Evolutionary conservation across 495 filamentous ascomycete genomes (phyloP).

Genomic region (Xylaria acuta): DNA sequence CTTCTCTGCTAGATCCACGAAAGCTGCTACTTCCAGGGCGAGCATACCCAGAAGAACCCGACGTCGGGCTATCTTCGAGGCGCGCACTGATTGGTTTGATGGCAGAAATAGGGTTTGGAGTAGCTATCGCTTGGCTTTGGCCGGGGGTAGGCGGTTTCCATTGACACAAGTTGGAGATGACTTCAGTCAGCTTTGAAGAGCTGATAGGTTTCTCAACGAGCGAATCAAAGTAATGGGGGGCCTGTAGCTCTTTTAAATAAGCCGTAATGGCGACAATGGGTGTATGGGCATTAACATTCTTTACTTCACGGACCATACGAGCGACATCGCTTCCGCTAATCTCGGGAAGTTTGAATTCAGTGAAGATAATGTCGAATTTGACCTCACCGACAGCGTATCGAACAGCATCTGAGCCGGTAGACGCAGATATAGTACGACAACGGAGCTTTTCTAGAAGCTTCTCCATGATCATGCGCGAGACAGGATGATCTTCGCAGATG

Average conservation of each 20-base stretch:
- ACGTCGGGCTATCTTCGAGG: constrained; percentile 83
- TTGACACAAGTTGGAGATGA: constrained; percentile 81
- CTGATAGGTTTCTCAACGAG: constrained; percentile 97
- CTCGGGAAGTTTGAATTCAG: constrained; percentile 92
- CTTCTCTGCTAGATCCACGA: constrained; percentile 76
- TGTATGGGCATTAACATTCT: constrained; percentile 91
- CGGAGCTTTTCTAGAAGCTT: constrained; percentile 91
- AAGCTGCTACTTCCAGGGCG: constrained; percentile 72
- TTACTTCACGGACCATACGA: constrained; percentile 94
- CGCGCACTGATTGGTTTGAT: constrained; percentile 66
- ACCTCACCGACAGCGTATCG: constrained; percentile 93
- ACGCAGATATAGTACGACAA: constrained; percentile 91
- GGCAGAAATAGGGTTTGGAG: constrained; percentile 63
- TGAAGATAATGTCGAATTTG: constrained; percentile 96
- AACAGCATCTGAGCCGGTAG: constrained; percentile 87
- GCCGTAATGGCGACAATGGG: constrained; percentile 97
- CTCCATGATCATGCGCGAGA: constrained; percentile 97
- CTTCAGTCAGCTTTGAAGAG: constrained; percentile 82
- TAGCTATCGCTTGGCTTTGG: constrained; percentile 49
- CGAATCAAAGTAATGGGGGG: constrained; percentile 91
- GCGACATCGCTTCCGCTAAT: constrained; percentile 95
- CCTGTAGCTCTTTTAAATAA: constrained; percentile 93
- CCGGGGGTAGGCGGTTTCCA: constrained; percentile 80
- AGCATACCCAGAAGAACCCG: constrained; percentile 79
- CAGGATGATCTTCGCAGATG: constrained; percentile 97